Conservation (phyloP, 805 yeast genomes). For the Cyberlindnera misumaiensis region DNA sequence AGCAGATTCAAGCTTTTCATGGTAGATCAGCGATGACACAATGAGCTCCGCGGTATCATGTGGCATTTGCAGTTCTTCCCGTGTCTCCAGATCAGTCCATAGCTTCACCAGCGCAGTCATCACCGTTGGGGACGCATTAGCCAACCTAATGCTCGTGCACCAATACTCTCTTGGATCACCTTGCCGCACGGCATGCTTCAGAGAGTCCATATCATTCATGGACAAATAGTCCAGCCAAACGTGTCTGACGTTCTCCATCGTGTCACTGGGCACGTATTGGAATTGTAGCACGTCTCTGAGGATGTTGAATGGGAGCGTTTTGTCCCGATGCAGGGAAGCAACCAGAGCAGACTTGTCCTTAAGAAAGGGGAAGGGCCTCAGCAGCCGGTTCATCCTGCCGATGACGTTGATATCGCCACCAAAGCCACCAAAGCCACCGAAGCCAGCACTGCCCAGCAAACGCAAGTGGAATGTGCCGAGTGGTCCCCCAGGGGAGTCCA, state of each 20-base stretch:
- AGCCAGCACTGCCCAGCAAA: too few relatives aligned
- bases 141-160: conserved; percentile 11
- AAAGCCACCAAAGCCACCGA: too few relatives aligned
- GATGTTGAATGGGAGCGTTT: conserved; percentile 16
- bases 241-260: conserved; percentile 8
- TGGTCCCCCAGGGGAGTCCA: too few relatives aligned
- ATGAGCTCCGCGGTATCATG: conserved; percentile 9
- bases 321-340: conserved; percentile 9
- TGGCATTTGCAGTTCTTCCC: conserved; percentile 5
- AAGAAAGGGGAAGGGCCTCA: conserved; percentile 10
- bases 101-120: conserved; percentile 8
- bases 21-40: conserved; percentile 12
- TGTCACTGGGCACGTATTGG: conserved; percentile 3
- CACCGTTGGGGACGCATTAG: conserved; percentile 11
- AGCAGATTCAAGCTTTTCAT: conserved; percentile 11
- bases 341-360: conserved; percentile 13
- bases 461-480: too few relatives aligned
- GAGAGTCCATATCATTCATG: conserved; percentile 3
- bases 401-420: too few relatives aligned
- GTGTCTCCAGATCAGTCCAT: conserved; percentile 1
- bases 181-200: conserved; percentile 1
- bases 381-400: too few relatives aligned
- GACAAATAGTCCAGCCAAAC: conserved; percentile 12
- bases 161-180: conserved; percentile 7
- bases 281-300: conserved; percentile 15